These are phyloP conservation scores for Zymoseptoria crescenta DNA, from an alignment of 2,329 filamentous ascomycete genomes.

Conservation along the genomic window DNA sequence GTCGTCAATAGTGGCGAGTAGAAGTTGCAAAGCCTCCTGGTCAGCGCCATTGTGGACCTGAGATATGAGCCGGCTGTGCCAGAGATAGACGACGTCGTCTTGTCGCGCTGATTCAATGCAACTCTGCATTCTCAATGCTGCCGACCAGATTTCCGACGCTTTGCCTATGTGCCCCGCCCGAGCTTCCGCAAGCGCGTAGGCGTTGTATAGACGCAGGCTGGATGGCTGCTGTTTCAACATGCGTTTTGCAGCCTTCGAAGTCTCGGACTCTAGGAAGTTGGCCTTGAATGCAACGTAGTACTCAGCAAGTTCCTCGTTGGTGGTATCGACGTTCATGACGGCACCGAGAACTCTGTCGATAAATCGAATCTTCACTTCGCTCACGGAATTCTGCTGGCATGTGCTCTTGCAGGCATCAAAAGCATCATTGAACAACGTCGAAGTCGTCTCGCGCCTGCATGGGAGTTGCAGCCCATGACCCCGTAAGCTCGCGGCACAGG, in stretches of 20 bases:
- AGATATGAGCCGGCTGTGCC: constrained; percentile 60
- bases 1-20: constrained; percentile 27
- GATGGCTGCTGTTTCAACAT: constrained; percentile 62
- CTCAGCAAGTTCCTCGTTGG: constrained; percentile 47
- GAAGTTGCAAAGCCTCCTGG: constrained; percentile 25
- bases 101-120: constrained; percentile 31
- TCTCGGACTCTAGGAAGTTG: constrained; percentile 42
- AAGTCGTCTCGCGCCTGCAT: constrained; percentile 9
- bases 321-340: constrained; percentile 39
- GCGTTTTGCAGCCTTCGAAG: constrained; percentile 63
- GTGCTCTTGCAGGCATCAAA: constrained; percentile 1
- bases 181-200: constrained; percentile 67
- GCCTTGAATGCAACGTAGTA: constrained; percentile 65
- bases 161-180: constrained; percentile 35
- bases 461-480: not conserved
- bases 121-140: constrained; percentile 55
- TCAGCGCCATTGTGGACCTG: constrained; percentile 44
- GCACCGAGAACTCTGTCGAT: constrained; percentile 48
- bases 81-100: constrained; percentile 41
- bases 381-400: not conserved
- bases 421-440: constrained; percentile 6
- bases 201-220: constrained; percentile 65
- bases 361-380: constrained; percentile 16
- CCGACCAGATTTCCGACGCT: constrained; percentile 58
- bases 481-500: not conserved